Evolutionary conservation across 129 eudicot genomes (phyloP), one percentile per base, ranked within the genome.

Genomic region (Centella asiatica): DNA sequence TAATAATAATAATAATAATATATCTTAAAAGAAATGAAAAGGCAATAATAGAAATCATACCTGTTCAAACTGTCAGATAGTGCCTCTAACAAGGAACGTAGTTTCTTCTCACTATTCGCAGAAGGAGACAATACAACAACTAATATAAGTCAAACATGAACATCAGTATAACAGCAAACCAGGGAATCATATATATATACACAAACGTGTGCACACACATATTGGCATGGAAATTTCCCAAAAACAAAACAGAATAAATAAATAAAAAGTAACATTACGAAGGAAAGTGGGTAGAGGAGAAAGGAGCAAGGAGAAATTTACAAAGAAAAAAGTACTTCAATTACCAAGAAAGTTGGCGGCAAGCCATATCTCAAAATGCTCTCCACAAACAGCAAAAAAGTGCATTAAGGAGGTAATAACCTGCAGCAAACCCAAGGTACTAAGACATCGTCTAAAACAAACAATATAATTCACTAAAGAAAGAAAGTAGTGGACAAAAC

Each of bases 31-130:
- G n/a, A n/a, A 25, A 53, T 53, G 12, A 12, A 5, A 26, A 13
- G 0, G 15, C 5, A 53, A 13, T 25, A 24, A 25, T 14, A 14
- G 27, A 52, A 26, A 1, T 15, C 59, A 1, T 85, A 93, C 99
- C 92, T 93, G 88, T 88, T 93, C 64, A 80, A 74, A 68, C 60
- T 78, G 70, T 69, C 80, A 13, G 75, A 82, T 28, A 84, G 77
- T 64, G 83, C 84, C 79, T 85, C 96, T 1, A 93, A 81, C 56
- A 93, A 78, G 31, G 95, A 74, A 25, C 96, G 85, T 18, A 93
- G 96, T 83, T 93, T 93, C 96, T 87, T 93, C 86, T 88, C 99
- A 52, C 86, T 82, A 76, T 93, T 93, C 64, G 70, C 66, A 22
- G 94, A 65, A 65, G 99, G 99, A 52, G 99, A 68, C 74, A 93